Base-by-base conservation (phyloP, 257 asterid species). In the Capsicum rhomboideum region DNA sequence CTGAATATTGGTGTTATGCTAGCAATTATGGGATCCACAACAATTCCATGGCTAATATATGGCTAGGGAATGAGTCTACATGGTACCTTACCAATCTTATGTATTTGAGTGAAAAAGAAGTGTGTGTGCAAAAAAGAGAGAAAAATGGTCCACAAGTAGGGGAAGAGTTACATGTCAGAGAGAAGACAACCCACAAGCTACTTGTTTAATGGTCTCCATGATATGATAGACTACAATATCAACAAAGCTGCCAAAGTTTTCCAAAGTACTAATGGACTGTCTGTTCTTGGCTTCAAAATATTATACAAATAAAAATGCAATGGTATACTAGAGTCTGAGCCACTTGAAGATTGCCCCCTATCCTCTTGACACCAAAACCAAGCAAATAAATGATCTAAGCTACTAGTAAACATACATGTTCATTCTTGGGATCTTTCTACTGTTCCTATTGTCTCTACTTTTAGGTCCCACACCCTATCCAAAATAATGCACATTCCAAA, bases 181-280 rank as follows among this genome's bases (percentile, higher is more conserved):
- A 81, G 86, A 91, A 89, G 97, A 94, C 95, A 93, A 90, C 87
- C 86, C 97, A 92, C 92, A 88, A 92, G 94, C 89, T 80, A 79
- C 40, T 61, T 90, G 97, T 92, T 91, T 88, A 84, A 69, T 90
- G 97, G 98, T 92, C 95, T 90, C 88, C 84, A 54, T 79, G 89
- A 88, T 85, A 72, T 82, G 87, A 86, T 82, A 63, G 86, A 85
- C 84, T 86, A 86, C 17, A 89, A 86, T 82, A 83, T 53, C 83
- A 83, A 72, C 42, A 52, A 83, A 85, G 71, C 84, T 85, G 84
- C 85, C 83, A 87, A 84, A 79, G 46, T 61, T 59, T 59, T 50
- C 44, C 44, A 13, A 82, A 82, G 82, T 83, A 82, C 85, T 86
- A 86, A 87, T 88, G 89, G 86, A 84, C 79, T 87, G 88, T 87